Evolutionary conservation across 2,329 filamentous ascomycete species (phyloP).

Genomic region (Hypoxylon sp.): DNA sequence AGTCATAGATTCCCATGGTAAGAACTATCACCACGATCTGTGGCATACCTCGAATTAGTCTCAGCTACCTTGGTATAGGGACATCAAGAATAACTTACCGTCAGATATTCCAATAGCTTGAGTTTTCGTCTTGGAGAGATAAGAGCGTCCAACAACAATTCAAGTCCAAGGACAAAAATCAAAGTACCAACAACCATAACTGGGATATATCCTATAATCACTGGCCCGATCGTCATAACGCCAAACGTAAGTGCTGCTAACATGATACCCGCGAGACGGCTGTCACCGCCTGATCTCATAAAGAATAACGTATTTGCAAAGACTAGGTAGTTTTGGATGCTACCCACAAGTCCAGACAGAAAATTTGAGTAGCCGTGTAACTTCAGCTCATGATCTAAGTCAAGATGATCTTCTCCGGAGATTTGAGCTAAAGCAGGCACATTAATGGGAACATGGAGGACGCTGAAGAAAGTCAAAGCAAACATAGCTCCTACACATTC

Average conservation of each 20-base stretch:
- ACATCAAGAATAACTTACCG: conserved; percentile 64
- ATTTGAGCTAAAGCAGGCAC: conserved; percentile 93
- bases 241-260: conserved; percentile 84
- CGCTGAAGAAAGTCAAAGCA: conserved; percentile 95
- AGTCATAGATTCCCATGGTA: conserved; percentile 97
- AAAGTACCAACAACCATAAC: conserved; percentile 96
- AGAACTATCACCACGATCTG: conserved; percentile 87
- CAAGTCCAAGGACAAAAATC: conserved; percentile 95
- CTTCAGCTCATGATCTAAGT: conserved; percentile 90
- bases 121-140: conserved; percentile 91
- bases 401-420: conserved; percentile 90
- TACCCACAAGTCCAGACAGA: conserved; percentile 85
- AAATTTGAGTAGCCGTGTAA: conserved; percentile 95
- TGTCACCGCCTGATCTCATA: conserved; percentile 91
- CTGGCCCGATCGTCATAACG: conserved; percentile 87
- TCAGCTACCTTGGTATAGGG: background rate
- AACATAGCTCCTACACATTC: conserved; percentile 95
- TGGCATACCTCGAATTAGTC: conserved; percentile 42
- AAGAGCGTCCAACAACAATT: conserved; percentile 88
- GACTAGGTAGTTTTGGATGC: conserved; percentile 96
- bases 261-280: conserved; percentile 85
- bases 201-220: conserved; percentile 92
- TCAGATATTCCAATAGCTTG: conserved; percentile 88
- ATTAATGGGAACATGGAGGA: conserved; percentile 97
- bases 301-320: conserved; percentile 99